These are phyloP conservation scores for Puccinia sorghi DNA, from an alignment of 1,284 basidiomycete genomes.

Conservation along the genomic window DNA sequence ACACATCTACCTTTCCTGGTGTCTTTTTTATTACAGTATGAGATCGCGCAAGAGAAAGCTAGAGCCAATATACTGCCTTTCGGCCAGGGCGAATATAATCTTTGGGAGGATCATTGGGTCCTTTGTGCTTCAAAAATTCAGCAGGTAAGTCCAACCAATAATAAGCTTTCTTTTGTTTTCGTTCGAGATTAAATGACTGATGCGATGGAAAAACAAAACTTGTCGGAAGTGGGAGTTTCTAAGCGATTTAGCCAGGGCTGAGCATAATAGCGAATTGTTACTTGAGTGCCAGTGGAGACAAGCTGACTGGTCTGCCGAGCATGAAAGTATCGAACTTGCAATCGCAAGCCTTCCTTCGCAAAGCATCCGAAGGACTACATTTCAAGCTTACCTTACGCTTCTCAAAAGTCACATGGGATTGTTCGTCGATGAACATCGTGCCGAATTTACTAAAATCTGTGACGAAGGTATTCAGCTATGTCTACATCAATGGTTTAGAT, in stretches of 20 bases:
- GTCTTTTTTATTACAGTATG: conserved; percentile 64
- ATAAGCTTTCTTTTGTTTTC: neutral
- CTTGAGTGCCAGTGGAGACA: conserved; percentile 95
- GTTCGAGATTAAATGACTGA: neutral
- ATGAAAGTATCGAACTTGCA: conserved; percentile 79
- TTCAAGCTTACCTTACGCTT: conserved; percentile 90
- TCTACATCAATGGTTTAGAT: conserved; percentile 89
- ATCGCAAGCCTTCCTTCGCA: conserved; percentile 74
- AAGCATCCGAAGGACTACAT: conserved; percentile 90
- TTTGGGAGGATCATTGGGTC: conserved; percentile 99
- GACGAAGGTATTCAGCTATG: conserved; percentile 98
- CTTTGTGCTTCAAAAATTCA: conserved; percentile 93
- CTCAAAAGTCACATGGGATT: conserved; percentile 62
- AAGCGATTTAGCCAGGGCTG: conserved; percentile 84
- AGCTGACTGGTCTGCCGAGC: conserved; percentile 82
- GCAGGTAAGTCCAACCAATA: conserved; percentile 58
- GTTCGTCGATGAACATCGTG: conserved; percentile 46
- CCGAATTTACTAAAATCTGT: conserved; percentile 77
- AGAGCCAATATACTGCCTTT: conserved; percentile 81
- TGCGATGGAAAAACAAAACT: neutral
- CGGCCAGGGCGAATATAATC: conserved; percentile 90
- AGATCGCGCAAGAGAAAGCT: conserved; percentile 83
- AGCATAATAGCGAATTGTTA: conserved; percentile 87
- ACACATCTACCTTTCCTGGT: neutral
- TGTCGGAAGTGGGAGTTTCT: conserved; percentile 81